These are phyloP conservation scores for Apiospora saccharicola DNA, from an alignment of 2,329 filamentous ascomycete genomes.

Conservation along the genomic window DNA sequence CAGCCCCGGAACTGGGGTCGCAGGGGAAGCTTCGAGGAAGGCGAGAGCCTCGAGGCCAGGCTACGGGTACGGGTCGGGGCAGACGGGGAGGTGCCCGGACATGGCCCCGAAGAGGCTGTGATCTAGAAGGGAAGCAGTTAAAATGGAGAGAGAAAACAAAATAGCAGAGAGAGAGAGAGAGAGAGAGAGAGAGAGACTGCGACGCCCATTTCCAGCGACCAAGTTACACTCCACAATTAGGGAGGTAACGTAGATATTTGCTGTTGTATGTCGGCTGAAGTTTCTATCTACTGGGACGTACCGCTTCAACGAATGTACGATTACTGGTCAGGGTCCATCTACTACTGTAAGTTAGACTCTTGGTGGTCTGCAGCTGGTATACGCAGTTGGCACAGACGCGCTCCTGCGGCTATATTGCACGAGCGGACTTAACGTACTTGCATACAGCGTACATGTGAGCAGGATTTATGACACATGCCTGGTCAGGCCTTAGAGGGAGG, in stretches of 20 bases:
- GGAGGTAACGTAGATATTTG: not conserved
- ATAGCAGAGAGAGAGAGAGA: not conserved
- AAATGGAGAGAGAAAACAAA: not conserved
- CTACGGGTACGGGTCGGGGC: slow-evolving; percentile 16
- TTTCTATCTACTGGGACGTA: not conserved
- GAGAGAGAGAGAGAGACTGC: not conserved
- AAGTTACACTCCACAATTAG: not conserved
- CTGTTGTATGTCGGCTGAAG: not conserved
- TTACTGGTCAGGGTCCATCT: not conserved
- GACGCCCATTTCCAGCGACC: not conserved
- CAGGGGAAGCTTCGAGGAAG: slow-evolving; percentile 75
- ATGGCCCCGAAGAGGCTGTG: slow-evolving; percentile 23
- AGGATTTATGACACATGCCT: not conserved
- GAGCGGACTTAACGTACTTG: not conserved
- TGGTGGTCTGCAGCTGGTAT: not conserved
- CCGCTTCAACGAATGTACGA: not conserved
- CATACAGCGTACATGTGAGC: not conserved
- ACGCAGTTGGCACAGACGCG: not conserved
- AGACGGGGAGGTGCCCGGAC: not conserved
- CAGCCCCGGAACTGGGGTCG: slow-evolving; percentile 93
- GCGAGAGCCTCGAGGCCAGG: slow-evolving; percentile 23
- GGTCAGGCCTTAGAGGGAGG: not conserved
- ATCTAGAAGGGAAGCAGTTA: not conserved
- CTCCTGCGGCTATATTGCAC: not conserved
- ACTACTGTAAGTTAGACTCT: not conserved